Base-by-base conservation (phyloP, 257 asterid genomes). In the Osmanthus fragrans region DNA sequence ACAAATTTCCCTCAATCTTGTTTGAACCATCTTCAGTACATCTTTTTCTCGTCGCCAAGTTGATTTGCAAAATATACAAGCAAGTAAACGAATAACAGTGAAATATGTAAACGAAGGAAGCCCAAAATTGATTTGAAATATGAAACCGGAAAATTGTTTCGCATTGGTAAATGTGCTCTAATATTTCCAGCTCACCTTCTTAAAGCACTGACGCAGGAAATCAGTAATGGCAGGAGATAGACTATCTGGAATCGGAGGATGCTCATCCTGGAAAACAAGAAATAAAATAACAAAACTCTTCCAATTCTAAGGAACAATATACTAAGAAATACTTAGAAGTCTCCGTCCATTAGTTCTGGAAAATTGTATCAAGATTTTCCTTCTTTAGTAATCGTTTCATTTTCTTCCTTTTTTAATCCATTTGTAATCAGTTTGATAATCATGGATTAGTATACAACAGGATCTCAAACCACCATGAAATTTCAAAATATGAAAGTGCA, bases 161-260 rank as follows among this genome's bases (percentile, higher is more conserved):
- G 64, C 42, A 76, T 13, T 72, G 15, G 64, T 32, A 77, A 58
- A 77, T 40, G 49, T 47, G 68, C 33, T 39, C 25, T 40, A 18
- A 74, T 45, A 49, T 37, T 76, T 79, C 77, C 84, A 73, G 56
- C 90, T 81, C 76, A 89, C 94, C 94, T 89, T 89, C 85, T 87
- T 86, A 85, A 89, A 89, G 84, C 94, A 89, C 72, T 89, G 94
- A 30, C 84, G 87, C 76, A 89, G 84, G 79, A 89, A 89, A 84
- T 89, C 92, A 67, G 90, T 88, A 70, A 89, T 83, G 77, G 89
- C 81, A 78, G 94, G 87, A 74, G 94, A 86, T 60, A 89, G 84
- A 65, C 88, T 69, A 79, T 89, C 92, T 60, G 94, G 94, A 83
- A 89, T 88, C 67, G 94, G 94, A 75, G 92, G 94, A 75, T 81